phyloP scores from a whole-genome alignment of 305 asterid genomes.

The Fraxinus angustifolia region DNA sequence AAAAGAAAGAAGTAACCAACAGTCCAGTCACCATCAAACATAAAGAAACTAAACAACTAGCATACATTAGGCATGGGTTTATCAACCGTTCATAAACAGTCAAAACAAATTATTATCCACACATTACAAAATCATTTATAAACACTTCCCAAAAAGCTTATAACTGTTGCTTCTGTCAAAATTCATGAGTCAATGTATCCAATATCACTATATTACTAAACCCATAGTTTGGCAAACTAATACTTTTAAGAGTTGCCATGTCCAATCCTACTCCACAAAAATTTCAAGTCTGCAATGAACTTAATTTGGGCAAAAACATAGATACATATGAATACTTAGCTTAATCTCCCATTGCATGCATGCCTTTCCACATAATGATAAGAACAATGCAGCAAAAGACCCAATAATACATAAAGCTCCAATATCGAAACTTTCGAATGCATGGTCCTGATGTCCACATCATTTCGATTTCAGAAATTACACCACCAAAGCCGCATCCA shows the following conservation, averaged over 20 bases:
- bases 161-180: conserved; percentile 1
- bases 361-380: background rate
- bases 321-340: background rate
- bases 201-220: background rate
- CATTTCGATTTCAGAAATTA: conserved; percentile 13
- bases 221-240: background rate
- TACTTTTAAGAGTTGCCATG: conserved; percentile 12
- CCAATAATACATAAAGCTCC: background rate
- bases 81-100: background rate
- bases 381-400: background rate
- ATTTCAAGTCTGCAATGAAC: background rate
- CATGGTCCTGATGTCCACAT: background rate
- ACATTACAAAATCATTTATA: background rate
- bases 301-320: background rate
- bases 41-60: background rate
- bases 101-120: background rate
- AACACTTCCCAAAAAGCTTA: background rate
- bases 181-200: background rate
- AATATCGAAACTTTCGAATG: background rate
- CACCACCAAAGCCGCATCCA: conserved; percentile 16
- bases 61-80: background rate
- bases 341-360: background rate
- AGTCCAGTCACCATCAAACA: conserved; percentile 1
- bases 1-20: background rate
- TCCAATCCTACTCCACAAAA: conserved; percentile 9